Conservation (phyloP, 345 rosid species). For the Gossypioides kirkii region DNA sequence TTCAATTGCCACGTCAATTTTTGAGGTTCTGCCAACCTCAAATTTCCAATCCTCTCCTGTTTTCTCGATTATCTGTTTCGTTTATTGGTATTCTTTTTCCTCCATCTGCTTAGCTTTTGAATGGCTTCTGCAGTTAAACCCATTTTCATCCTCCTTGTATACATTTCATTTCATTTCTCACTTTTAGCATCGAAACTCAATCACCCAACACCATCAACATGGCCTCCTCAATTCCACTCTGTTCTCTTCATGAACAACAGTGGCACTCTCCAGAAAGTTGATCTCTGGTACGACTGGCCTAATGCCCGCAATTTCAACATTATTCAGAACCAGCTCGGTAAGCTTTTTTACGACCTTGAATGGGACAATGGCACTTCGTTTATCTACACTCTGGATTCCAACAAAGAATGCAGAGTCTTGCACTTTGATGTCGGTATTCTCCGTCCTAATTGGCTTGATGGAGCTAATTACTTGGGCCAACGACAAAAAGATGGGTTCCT, state of each 20-base stretch:
- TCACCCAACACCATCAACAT: slow-evolving; percentile 47
- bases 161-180: neutral
- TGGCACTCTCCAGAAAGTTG: slow-evolving; percentile 44
- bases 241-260: slow-evolving; percentile 52
- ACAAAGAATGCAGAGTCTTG: slow-evolving; percentile 32
- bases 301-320: slow-evolving; percentile 69
- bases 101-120: neutral
- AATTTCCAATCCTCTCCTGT: neutral
- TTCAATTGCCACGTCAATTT: too few relatives aligned
- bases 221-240: slow-evolving; percentile 69
- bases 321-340: slow-evolving; percentile 56
- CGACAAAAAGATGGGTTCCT: slow-evolving; percentile 40
- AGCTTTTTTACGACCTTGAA: slow-evolving; percentile 48
- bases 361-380: slow-evolving; percentile 68
- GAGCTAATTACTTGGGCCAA: slow-evolving; percentile 57
- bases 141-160: neutral
- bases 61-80: neutral
- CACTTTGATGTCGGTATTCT: slow-evolving; percentile 46
- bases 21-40: neutral
- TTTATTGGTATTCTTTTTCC: neutral
- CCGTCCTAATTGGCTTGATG: slow-evolving; percentile 60
- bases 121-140: slow-evolving; percentile 17
- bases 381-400: slow-evolving; percentile 39
- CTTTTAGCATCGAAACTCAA: slow-evolving; percentile 14
- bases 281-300: slow-evolving; percentile 73